These are phyloP conservation scores for Eragrostis curvula DNA, from an alignment of 176 grass and related monocot species.

Conservation along the genomic window DNA sequence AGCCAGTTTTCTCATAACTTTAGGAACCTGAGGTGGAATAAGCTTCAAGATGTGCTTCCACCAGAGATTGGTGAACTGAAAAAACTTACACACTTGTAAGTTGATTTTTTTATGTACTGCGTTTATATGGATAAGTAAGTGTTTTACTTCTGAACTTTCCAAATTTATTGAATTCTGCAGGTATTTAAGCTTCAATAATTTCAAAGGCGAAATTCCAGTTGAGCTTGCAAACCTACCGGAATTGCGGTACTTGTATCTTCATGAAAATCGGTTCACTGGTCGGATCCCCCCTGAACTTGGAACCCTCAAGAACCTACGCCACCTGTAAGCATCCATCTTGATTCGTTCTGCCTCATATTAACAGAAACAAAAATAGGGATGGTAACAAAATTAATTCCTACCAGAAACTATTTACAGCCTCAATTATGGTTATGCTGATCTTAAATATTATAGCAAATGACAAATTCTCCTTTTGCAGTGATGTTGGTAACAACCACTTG, in stretches of 20 bases:
- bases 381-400: neutral
- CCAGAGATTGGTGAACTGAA: constrained; percentile 94
- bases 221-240: constrained; percentile 91
- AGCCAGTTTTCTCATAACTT: constrained; percentile 12
- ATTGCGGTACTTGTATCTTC: constrained; percentile 87
- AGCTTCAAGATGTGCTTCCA: constrained; percentile 91
- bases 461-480: constrained; percentile 47
- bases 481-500: constrained; percentile 89
- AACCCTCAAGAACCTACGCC: constrained; percentile 80
- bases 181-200: constrained; percentile 97
- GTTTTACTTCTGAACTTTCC: neutral
- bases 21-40: constrained; percentile 99
- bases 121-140: constrained; percentile 19
- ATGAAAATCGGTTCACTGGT: constrained; percentile 84
- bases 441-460: constrained; percentile 22
- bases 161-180: constrained; percentile 53
- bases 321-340: constrained; percentile 65
- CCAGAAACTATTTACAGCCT: constrained; percentile 19
- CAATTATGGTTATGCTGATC: neutral
- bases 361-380: constrained; percentile 18
- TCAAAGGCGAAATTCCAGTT: constrained; percentile 94
- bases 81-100: constrained; percentile 90
- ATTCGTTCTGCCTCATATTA: constrained; percentile 15
- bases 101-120: constrained; percentile 30
- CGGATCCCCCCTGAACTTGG: constrained; percentile 78